Evolutionary conservation across 2,329 filamentous ascomycete genomes (phyloP), one percentile per base, ranked within the genome.

Genomic region (Neofusicoccum ribis): DNA sequence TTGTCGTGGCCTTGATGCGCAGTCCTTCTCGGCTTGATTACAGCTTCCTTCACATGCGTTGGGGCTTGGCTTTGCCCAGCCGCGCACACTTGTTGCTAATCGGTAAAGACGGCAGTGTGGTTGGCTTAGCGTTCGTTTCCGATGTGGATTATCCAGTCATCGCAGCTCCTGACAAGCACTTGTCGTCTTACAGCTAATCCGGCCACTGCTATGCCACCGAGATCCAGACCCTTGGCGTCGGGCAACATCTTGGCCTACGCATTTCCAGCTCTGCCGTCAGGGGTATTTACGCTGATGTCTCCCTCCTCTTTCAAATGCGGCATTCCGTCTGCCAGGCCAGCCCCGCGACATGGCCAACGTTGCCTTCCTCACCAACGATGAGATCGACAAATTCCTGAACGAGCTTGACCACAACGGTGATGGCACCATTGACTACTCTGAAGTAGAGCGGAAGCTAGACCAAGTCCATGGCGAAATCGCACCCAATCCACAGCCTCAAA

Each of bases 361-460:
- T 34, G 23, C 37, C 14, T 62, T 43, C 39, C 71, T 77, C 14
- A 76, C 70, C 6, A 78, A 85, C 58, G 76, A 82, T 6, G 84
- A 87, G 69, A 83, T 86, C 52, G 72, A 80, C 6, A 71, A 77
- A 3, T 87, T 87, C 62, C 75, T 87, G 46, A 77, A 85, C 65
- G 81, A 83, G 36, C 74, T 87, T 3, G 84, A 86, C 69, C 78
- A 79, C 67, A 79, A 86, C 66, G 77, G 78, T 20, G 81, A 86
- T 70, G 84, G 84, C 12, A 76, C 74, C 68, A 82, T 87, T 65
- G 80, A 82, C 64, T 85, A 85, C 69, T 72, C 72, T 62, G 84
- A 86, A 68, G 70, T 86, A 36, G 84, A 85, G 69, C 75, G 74
- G 4, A 85, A 85, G 67, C 78, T 87, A 1, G 83, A 86, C 46